Conservation (phyloP, 2,329 filamentous ascomycete species). For the Allantophomopsis lycopodina region DNA sequence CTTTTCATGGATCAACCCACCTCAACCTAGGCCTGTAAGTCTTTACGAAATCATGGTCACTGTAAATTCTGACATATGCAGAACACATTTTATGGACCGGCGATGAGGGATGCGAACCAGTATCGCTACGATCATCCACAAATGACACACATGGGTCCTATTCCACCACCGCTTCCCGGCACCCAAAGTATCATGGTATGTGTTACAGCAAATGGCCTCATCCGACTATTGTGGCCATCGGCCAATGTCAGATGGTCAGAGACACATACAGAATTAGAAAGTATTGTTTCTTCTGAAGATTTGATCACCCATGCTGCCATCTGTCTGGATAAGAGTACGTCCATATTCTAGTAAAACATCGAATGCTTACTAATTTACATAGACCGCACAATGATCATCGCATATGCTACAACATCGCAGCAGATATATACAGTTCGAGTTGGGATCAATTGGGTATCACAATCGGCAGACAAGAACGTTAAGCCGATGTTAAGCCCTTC, state of each 20-base stretch:
- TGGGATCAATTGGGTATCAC: slow-evolving; percentile 58
- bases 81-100: slow-evolving; percentile 42
- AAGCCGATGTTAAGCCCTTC: slow-evolving; percentile 35
- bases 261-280: slow-evolving; percentile 59
- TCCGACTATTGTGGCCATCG: slow-evolving; percentile 69
- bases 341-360: background rate
- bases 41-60: background rate
- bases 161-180: too few species aligned
- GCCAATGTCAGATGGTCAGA: slow-evolving; percentile 61
- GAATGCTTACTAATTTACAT: slow-evolving; percentile 4
- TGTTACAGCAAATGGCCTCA: slow-evolving; percentile 58
- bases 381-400: slow-evolving; percentile 41
- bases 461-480: slow-evolving; percentile 38
- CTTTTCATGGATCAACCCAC: slow-evolving; percentile 61
- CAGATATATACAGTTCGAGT: slow-evolving; percentile 65
- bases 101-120: slow-evolving; percentile 39
- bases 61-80: slow-evolving; percentile 6
- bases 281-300: slow-evolving; percentile 57
- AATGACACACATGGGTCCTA: slow-evolving; percentile 51
- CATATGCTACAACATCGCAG: slow-evolving; percentile 53
- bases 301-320: slow-evolving; percentile 70
- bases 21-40: slow-evolving; percentile 14
- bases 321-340: slow-evolving; percentile 58
- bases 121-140: slow-evolving; percentile 61
- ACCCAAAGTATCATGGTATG: slow-evolving; percentile 30